These are phyloP conservation scores for Suhomyces xylopsoci DNA, from an alignment of 805 yeast species.

Conservation along the genomic window DNA sequence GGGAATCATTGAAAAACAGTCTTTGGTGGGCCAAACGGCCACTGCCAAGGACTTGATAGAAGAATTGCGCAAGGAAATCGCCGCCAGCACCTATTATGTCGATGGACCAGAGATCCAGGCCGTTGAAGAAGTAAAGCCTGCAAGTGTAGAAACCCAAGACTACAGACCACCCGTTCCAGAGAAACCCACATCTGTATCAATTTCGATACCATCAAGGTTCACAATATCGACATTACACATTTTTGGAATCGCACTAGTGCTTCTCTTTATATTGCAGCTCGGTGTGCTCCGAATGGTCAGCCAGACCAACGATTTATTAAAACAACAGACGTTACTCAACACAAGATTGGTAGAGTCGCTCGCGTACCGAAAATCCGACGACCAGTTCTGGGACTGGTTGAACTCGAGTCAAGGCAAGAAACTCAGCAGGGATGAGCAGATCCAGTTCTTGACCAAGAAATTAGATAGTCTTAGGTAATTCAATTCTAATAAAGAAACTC, in stretches of 20 bases:
- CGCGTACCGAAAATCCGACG: background rate
- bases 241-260: conserved; percentile 17
- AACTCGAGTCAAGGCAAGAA: conserved; percentile 13
- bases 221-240: conserved; percentile 7
- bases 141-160: background rate
- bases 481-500: background rate
- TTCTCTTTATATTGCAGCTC: conserved; percentile 21
- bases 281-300: conserved; percentile 13
- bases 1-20: conserved; percentile 70
- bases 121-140: background rate
- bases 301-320: conserved; percentile 22
- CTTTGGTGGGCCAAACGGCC: conserved; percentile 68
- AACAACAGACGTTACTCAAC: conserved; percentile 14
- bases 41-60: conserved; percentile 51
- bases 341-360: background rate
- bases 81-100: conserved; percentile 15
- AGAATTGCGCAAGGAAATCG: conserved; percentile 42
- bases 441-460: conserved; percentile 19
- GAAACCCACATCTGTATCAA: background rate
- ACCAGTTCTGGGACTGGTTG: conserved; percentile 23
- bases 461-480: conserved; percentile 4
- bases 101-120: conserved; percentile 17
- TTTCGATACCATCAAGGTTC: background rate
- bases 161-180: background rate
- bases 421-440: conserved; percentile 15